Conservation (phyloP, 225 moss, liverwort and hornwort genomes). For the Sphagnum tenellum region DNA sequence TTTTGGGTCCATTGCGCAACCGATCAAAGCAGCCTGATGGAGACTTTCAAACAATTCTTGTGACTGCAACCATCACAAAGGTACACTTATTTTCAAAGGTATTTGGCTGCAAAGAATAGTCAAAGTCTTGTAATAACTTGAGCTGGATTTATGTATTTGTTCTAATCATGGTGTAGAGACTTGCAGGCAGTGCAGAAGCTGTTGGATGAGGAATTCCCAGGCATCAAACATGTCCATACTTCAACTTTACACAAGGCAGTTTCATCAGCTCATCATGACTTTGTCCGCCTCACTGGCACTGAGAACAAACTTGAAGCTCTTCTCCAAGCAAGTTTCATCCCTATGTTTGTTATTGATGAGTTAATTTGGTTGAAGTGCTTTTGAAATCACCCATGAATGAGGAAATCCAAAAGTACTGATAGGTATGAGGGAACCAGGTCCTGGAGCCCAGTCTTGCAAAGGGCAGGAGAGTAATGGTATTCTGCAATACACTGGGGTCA, state of each 20-base stretch:
- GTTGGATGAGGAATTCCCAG: slow-evolving; percentile 94
- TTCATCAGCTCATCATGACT: slow-evolving; percentile 85
- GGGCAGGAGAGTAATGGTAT: slow-evolving; percentile 90
- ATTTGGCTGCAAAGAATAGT: no score
- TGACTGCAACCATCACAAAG: slow-evolving; percentile 94
- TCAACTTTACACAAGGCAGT: slow-evolving; percentile 97
- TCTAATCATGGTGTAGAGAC: not conserved
- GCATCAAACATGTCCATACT: slow-evolving; percentile 84
- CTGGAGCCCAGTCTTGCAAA: slow-evolving; percentile 89
- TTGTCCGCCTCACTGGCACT: slow-evolving; percentile 70
- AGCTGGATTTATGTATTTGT: no score
- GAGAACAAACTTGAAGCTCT: slow-evolving; percentile 94
- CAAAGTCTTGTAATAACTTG: no score
- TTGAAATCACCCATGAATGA: no score
- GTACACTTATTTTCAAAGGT: slow-evolving; percentile 11
- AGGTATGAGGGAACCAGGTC: slow-evolving; percentile 32
- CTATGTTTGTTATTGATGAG: not conserved
- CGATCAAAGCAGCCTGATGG: slow-evolving; percentile 73
- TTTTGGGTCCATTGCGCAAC: slow-evolving; percentile 80
- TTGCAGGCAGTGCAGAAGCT: slow-evolving; percentile 77
- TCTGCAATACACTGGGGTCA: slow-evolving; percentile 89
- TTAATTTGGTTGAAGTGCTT: no score
- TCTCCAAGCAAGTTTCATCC: slow-evolving; percentile 45
- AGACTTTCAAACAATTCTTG: slow-evolving; percentile 77
- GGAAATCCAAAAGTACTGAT: not conserved